These are phyloP conservation scores for Symbiodinium natans DNA, from an alignment of 73 alveolate species.

Conservation along the genomic window DNA sequence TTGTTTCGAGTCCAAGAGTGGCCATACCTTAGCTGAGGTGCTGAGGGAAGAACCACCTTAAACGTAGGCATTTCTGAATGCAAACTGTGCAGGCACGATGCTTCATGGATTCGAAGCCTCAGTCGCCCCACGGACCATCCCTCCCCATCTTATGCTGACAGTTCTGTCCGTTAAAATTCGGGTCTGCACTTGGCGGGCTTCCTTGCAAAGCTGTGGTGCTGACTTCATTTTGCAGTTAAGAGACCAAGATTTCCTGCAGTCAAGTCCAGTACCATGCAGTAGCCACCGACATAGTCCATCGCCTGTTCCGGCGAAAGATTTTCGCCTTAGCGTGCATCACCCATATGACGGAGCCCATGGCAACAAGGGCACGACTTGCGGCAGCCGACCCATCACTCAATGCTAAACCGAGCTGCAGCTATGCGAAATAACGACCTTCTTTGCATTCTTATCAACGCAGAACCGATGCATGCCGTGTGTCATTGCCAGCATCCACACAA, in stretches of 20 bases:
- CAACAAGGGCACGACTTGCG: background rate
- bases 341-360: too few species aligned
- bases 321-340: conserved; percentile 15
- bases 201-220: background rate
- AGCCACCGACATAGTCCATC: conserved; percentile 72
- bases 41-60: background rate
- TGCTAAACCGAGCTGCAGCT: conserved; percentile 19
- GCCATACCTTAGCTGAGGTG: conserved; percentile 31
- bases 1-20: conserved; percentile 88
- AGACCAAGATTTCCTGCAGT: conserved; percentile 80
- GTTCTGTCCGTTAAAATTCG: background rate
- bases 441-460: background rate
- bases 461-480: background rate
- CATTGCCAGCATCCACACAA: background rate
- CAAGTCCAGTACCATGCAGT: conserved; percentile 71
- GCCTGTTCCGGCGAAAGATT: conserved; percentile 47
- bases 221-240: background rate
- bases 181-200: background rate
- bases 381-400: background rate
- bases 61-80: background rate
- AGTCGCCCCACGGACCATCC: too few species aligned
- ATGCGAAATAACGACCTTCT: conserved; percentile 66
- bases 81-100: background rate
- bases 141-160: too few species aligned
- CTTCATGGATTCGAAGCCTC: conserved; percentile 85